Evolutionary conservation across 164 flowering plant genomes (phyloP).

Genomic region (Chimonanthus praecox): DNA sequence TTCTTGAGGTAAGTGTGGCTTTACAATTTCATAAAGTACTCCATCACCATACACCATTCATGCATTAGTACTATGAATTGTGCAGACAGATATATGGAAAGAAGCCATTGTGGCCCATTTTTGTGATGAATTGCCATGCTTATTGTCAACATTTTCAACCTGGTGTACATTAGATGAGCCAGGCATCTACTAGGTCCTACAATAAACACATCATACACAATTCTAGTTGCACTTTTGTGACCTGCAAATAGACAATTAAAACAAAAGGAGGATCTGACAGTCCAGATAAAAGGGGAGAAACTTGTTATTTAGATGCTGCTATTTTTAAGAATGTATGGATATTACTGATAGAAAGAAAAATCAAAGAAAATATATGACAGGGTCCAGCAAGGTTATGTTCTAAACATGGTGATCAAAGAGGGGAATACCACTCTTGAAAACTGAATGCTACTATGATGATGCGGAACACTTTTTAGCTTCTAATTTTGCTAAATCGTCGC

Average conservation of each 20-base stretch:
- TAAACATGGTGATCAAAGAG: too few species aligned
- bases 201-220: background rate
- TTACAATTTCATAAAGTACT: too few species aligned
- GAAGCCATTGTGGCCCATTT: too few species aligned
- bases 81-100: background rate
- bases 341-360: too few species aligned
- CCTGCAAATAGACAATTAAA: background rate
- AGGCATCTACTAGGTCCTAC: background rate
- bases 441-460: too few species aligned
- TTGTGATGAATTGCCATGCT: background rate
- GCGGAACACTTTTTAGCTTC: too few species aligned
- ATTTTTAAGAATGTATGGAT: too few species aligned
- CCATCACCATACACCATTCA: background rate
- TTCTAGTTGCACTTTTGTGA: background rate
- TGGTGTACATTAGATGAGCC: background rate
- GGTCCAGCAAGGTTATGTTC: too few species aligned
- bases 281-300: background rate
- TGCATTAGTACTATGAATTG: background rate
- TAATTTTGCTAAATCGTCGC: too few species aligned
- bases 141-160: background rate
- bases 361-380: too few species aligned
- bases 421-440: too few species aligned
- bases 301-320: background rate
- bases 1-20: constrained; percentile 66
- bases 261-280: background rate